A percentile compares a stretch with the other conserved stretches of the same genome.
Conservation (phyloP, 164 flowering plant genomes). For the Litsea cubeba region DNA sequence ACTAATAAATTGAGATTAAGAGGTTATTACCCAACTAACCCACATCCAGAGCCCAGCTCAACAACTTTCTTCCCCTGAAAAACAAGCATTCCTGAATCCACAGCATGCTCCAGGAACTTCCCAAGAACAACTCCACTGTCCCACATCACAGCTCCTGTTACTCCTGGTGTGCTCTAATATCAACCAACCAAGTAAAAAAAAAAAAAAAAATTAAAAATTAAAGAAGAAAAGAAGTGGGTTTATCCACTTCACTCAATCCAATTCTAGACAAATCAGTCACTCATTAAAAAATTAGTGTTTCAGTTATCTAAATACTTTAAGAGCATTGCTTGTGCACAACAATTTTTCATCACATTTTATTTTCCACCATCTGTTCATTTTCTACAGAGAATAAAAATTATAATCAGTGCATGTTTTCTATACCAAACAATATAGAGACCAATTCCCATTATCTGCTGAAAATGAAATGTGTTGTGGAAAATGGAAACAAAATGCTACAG, state of each 20-base stretch:
- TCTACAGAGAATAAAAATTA: too few species aligned
- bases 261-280: too few species aligned
- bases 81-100: slow-evolving; percentile 48
- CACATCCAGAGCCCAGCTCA: slow-evolving; percentile 94
- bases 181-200: not conserved
- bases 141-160: slow-evolving; percentile 96
- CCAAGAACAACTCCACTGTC: slow-evolving; percentile 86
- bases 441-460: too few species aligned
- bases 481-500: not conserved
- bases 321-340: too few species aligned
- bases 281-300: too few species aligned
- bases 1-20: not conserved
- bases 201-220: too few species aligned
- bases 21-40: slow-evolving; percentile 65
- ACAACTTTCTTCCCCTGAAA: slow-evolving; percentile 68
- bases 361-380: too few species aligned
- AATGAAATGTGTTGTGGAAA: not conserved
- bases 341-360: too few species aligned
- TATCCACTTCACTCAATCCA: too few species aligned
- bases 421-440: too few species aligned
- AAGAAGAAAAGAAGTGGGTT: not conserved
- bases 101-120: slow-evolving; percentile 84
- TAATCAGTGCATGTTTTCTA: too few species aligned
- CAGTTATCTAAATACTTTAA: too few species aligned
- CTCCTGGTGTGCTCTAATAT: slow-evolving; percentile 65